Evolutionary conservation across 2,329 filamentous ascomycete genomes (phyloP).

Genomic region (Fusarium floridanum): DNA sequence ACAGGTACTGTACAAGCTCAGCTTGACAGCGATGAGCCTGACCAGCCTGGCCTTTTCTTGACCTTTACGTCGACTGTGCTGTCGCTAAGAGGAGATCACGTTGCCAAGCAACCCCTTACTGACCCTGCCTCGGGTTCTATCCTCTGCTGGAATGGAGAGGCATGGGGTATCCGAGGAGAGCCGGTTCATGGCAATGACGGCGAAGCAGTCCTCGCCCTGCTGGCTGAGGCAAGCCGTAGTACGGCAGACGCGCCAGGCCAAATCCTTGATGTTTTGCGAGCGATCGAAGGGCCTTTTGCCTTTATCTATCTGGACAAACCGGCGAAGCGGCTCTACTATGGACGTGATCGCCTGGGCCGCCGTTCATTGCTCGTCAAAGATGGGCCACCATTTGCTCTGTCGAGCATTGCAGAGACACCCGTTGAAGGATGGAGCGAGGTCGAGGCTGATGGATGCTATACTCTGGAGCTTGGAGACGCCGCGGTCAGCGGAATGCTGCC

Average conservation of each 20-base stretch:
- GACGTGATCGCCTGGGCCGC: slow-evolving; percentile 87
- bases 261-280: slow-evolving; percentile 67
- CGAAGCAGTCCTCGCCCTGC: slow-evolving; percentile 71
- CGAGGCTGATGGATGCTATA: slow-evolving; percentile 85
- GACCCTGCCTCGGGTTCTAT: slow-evolving; percentile 70
- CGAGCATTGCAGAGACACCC: slow-evolving; percentile 74
- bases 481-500: slow-evolving; percentile 24
- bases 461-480: slow-evolving; percentile 64
- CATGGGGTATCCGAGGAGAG: slow-evolving; percentile 78
- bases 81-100: slow-evolving; percentile 81
- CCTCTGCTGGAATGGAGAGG: slow-evolving; percentile 98
- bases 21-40: slow-evolving; percentile 42
- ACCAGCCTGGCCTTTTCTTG: slow-evolving; percentile 57
- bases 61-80: slow-evolving; percentile 87
- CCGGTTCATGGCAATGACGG: slow-evolving; percentile 83
- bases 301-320: slow-evolving; percentile 84
- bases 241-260: slow-evolving; percentile 35
- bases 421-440: slow-evolving; percentile 79
- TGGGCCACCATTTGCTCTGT: slow-evolving; percentile 69
- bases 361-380: slow-evolving; percentile 79
- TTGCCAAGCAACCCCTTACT: slow-evolving; percentile 80
- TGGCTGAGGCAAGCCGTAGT: slow-evolving; percentile 61
- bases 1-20: slow-evolving; percentile 57
- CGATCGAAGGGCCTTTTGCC: slow-evolving; percentile 86
- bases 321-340: slow-evolving; percentile 78